Evolutionary conservation across 2,329 filamentous ascomycete genomes (phyloP).

Genomic region (Epichloe sibirici): DNA sequence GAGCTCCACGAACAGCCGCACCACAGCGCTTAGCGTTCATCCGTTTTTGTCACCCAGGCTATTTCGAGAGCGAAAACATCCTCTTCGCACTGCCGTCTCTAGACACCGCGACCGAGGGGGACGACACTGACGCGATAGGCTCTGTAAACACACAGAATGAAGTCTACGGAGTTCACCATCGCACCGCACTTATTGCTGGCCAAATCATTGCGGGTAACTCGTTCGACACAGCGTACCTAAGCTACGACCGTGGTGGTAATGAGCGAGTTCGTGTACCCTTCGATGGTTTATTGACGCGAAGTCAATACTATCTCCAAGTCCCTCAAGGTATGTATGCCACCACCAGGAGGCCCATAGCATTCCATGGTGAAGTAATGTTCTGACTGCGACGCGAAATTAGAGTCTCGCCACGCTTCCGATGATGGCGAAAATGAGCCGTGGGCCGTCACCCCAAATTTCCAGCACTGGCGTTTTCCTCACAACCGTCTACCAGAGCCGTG

Average conservation of each 20-base stretch:
- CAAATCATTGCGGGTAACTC: slow-evolving; percentile 5
- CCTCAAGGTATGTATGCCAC: not conserved
- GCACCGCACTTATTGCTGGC: slow-evolving; percentile 1
- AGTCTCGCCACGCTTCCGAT: not conserved
- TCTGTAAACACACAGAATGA: too few species aligned
- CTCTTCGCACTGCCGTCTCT: not conserved
- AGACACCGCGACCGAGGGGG: not conserved
- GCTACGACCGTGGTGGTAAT: slow-evolving; percentile 1
- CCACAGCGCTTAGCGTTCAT: not conserved
- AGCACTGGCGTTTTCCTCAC: slow-evolving; percentile 6
- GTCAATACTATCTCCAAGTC: slow-evolving; percentile 4
- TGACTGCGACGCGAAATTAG: not conserved
- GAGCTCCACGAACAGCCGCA: not conserved
- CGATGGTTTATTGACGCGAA: not conserved
- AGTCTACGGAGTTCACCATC: slow-evolving; percentile 1
- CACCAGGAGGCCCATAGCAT: not conserved
- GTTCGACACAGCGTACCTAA: slow-evolving; percentile 3
- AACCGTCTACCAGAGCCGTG: not conserved
- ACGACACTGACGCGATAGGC: not conserved
- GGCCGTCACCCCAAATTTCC: slow-evolving; percentile 2
- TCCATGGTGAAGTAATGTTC: not conserved
- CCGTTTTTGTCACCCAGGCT: not conserved
- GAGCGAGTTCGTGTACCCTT: not conserved
- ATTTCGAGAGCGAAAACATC: not conserved
- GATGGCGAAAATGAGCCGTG: not conserved